Percentiles rank a stretch among this genome's conserved stretches.
phyloP scores from a whole-genome alignment of 1,139 yeast species.

The Sugiyamaella sp. region DNA sequence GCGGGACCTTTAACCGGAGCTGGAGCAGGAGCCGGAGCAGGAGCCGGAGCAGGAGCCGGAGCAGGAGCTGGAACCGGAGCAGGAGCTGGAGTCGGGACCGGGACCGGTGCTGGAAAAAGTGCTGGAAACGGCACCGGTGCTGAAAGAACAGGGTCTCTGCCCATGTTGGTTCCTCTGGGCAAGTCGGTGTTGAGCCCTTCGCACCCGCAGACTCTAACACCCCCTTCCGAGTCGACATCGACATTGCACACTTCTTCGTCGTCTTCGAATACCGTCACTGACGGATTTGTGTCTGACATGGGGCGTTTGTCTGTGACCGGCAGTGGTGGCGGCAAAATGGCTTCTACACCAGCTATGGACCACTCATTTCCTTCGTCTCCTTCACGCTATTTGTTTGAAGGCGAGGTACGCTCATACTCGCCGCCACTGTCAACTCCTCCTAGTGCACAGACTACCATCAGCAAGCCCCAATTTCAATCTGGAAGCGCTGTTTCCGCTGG shows the following conservation, averaged over 20 bases:
- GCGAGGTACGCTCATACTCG: conserved; percentile 6
- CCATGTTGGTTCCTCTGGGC: background rate
- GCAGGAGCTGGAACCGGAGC: too few relatives aligned
- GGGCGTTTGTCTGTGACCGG: conserved; percentile 10
- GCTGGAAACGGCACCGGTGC: background rate
- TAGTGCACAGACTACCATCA: background rate
- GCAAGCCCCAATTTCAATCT: too few relatives aligned
- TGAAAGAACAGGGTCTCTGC: conserved; percentile 5
- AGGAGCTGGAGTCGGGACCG: too few relatives aligned
- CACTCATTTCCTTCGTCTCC: conserved; percentile 21
- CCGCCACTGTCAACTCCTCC: conserved; percentile 11
- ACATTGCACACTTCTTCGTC: conserved; percentile 7
- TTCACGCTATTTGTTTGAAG: conserved; percentile 22
- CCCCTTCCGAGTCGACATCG: conserved; percentile 20
- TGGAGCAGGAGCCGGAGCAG: too few relatives aligned
- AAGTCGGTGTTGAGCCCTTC: background rate
- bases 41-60: too few relatives aligned
- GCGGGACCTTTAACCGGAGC: too few relatives aligned
- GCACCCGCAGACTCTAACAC: conserved; percentile 23
- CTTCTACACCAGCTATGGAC: background rate
- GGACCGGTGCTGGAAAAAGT: too few relatives aligned
- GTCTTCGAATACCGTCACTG: conserved; percentile 8
- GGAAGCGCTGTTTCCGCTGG: too few relatives aligned
- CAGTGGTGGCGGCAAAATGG: background rate
- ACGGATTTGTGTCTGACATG: conserved; percentile 16